Base-by-base conservation (phyloP, 257 asterid species). In the Capsicum pubescens region DNA sequence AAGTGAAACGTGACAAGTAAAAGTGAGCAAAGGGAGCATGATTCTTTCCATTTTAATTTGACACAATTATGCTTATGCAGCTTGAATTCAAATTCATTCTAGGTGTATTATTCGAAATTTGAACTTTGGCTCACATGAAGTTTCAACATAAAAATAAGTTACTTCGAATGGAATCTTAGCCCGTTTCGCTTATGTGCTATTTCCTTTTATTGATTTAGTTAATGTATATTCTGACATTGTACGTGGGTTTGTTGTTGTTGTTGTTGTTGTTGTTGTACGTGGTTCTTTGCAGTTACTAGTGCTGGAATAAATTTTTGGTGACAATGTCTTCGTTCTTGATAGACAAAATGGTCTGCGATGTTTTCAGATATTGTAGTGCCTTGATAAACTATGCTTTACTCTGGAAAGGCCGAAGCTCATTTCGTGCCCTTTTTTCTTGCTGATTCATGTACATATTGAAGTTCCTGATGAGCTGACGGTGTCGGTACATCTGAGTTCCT, bases 261-360 rank as follows among this genome's bases (percentile, higher is more conserved):
- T 26, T 26, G 32, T 26, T 26, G 32, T 26, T 26, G 32, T 26
- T 26, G 32, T 57, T 70, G 7, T 60, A 12, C 56, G 83, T 61
- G 66, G 84, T 66, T 44, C 79, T 87, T 87, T 85, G 86, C 97
- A 96, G 99, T 85, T 96, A 76, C 92, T 94, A 77, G 99, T 88
- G 6, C 78, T 96, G 94, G 98, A 93, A 85, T 91, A 97, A 80
- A 96, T 94, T 81, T 94, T 91, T 86, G 95, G 98, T 42, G 94
- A 93, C 44, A 87, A 90, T 71, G 81, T 94, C 80, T 81, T 89
- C 61, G 72, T 91, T 84, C 93, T 92, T 44, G 98, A 93, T 80
- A 87, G 86, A 86, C 91, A 83, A 81, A 90, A 82, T 77, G 93
- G 91, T 86, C 87, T 92, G 79, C 90, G 90, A 87, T 87, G 89